Evolutionary conservation across 805 yeast genomes (phyloP).

Genomic region (Suhomyces faveliae): DNA sequence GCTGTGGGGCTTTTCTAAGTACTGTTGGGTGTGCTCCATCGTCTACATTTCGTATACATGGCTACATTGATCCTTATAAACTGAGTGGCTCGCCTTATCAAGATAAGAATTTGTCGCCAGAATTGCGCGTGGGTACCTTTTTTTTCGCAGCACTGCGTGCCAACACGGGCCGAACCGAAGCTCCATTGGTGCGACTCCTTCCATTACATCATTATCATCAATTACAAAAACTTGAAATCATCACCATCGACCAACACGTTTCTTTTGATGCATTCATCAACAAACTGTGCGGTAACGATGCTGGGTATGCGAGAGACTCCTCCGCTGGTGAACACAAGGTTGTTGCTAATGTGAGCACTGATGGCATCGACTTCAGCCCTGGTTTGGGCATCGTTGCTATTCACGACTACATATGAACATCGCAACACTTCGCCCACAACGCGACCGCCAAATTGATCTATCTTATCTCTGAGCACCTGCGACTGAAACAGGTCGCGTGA

Average conservation of each 20-base stretch:
- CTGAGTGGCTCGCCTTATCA: not conserved
- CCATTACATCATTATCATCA: not conserved
- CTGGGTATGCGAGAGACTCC: constrained; percentile 26
- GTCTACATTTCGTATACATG: not conserved
- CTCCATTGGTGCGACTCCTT: not conserved
- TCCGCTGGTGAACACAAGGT: constrained; percentile 12
- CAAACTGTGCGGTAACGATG: constrained; percentile 33
- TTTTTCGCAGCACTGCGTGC: not conserved
- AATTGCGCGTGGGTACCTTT: not conserved
- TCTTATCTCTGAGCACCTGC: constrained; percentile 22
- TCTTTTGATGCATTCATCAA: constrained; percentile 27
- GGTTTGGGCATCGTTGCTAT: constrained; percentile 6
- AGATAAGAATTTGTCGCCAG: not conserved
- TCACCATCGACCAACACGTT: constrained; percentile 28
- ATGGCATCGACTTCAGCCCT: constrained; percentile 13
- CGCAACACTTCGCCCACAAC: constrained; percentile 19
- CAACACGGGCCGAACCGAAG: not conserved
- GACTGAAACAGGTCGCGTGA: not conserved
- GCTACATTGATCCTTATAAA: not conserved
- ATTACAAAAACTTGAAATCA: constrained; percentile 22
- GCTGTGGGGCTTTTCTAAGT: constrained; percentile 16
- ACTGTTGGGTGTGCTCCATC: not conserved
- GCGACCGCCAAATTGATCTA: constrained; percentile 46
- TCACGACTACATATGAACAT: constrained; percentile 43
- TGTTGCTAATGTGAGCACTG: constrained; percentile 13